These are phyloP conservation scores for Populus nigra DNA, from an alignment of 345 rosid genomes.

Conservation along the genomic window DNA sequence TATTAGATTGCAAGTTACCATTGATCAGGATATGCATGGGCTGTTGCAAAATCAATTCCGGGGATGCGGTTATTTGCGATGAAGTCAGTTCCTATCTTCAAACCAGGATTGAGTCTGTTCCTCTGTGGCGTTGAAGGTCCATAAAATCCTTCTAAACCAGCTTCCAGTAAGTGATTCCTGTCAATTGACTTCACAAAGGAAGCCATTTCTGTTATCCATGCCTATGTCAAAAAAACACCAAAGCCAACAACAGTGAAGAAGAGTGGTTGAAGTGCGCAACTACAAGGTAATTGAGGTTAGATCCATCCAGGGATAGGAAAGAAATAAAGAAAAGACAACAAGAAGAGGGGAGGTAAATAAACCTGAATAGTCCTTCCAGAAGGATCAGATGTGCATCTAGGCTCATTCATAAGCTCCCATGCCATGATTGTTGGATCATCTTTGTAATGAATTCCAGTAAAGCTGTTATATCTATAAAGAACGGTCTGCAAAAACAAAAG, in stretches of 20 bases:
- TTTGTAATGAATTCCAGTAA: constrained; percentile 27
- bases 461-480: constrained; percentile 28
- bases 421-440: constrained; percentile 38
- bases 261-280: background rate
- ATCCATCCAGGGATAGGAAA: too few relatives aligned
- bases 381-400: constrained; percentile 34
- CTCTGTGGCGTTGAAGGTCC: constrained; percentile 30
- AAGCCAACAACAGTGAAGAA: background rate
- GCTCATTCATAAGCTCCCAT: constrained; percentile 38
- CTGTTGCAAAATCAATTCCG: constrained; percentile 29
- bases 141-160: constrained; percentile 35
- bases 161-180: constrained; percentile 37
- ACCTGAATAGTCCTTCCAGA: constrained; percentile 37
- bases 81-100: constrained; percentile 33
- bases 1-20: constrained; percentile 10
- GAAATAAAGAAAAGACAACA: background rate
- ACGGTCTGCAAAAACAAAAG: constrained; percentile 27
- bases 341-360: background rate
- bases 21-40: constrained; percentile 33
- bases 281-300: background rate
- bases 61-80: constrained; percentile 26
- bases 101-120: constrained; percentile 18
- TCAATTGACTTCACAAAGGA: constrained; percentile 29
- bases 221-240: constrained; percentile 42
- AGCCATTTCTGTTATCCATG: constrained; percentile 37